Evolutionary conservation across 1,284 basidiomycete genomes (phyloP), one percentile per base, ranked within the genome.

Genomic region (Pseudozyma tsukubaensis): DNA sequence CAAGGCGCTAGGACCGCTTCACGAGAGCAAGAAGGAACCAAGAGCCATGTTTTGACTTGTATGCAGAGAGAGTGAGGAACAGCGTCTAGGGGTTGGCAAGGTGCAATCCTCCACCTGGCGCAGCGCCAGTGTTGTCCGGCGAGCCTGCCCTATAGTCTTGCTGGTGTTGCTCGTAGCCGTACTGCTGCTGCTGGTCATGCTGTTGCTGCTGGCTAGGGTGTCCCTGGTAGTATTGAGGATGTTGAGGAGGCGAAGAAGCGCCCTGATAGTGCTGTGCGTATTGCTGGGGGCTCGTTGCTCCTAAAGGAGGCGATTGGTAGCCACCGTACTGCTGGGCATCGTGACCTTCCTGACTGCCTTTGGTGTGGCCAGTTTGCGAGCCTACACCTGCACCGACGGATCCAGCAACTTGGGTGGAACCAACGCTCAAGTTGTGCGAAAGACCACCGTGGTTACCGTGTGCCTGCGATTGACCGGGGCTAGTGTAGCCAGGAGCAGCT

Each of bases 231-330:
- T 59, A 54, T 54, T 66, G 64, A 19, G 59, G 56, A 8, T 67
- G 40, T 36, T 64, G 61, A 1, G 50, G 59, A 12, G 70, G 64
- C 44, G 55, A 67, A 5, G 49, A 18, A 18, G 52, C 32, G 7
- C 64, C 65, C 40, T 66, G 69, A 40, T 73, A 74, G 16, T 74
- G 66, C 39, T 69, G 66, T n/a, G 71, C 37, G 39, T 62, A 66
- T 40, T 69, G 66, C 19, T 69, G 61, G 5, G 71, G 66, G 21
- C 50, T 55, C 2, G 50, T 50, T 11, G 66, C 49, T 14, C 66
- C 66, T 0, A 69, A 47, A 0, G 54, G 59, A 18, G 72, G 72
- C 13, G 55, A 59, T 14, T 47, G 34, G 39, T 74, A 74, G 10
- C 59, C 64, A 48, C 60, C 67, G 52, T 72, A 72, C 53, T 64